Base-by-base conservation (phyloP, 352 stramenopile genomes). In the Hyaloperonospora arabidopsidis region DNA sequence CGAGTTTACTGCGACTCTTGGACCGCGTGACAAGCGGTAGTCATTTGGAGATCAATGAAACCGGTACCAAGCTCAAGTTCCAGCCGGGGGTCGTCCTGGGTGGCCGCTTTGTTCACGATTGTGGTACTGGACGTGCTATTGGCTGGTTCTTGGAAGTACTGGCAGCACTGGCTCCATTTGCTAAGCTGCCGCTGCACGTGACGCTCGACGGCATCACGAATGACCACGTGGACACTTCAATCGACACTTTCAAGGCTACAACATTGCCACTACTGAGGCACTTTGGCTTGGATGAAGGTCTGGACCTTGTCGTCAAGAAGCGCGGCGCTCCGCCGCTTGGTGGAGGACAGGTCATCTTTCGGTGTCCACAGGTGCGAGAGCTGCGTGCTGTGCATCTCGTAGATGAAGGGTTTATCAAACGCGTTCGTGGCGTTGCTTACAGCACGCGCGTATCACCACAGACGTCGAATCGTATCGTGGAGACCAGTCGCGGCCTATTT, bases 1-100 rank as follows among this genome's bases (percentile, higher is more conserved):
- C 96, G 28, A 97, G 84, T 65, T 98, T 98, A 58, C 51, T 99
- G 46, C 89, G 95, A 25, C 72, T 99, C 10, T 64, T 99, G 38
- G 96, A 99, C 75, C 84, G 82, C 52, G 76, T 99, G 53, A 98
- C 96, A 10, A 98, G 98, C 69, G 97, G 97, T 39, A 97, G 83
- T 46, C 85, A 97, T 54, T 91, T 99, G 49, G 96, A 99, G 76
- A 99, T 99, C 79, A 99, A 99, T 67, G 93, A 97, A 59, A 99
- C 96, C 1, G 97, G 97, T 54, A 99, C 96, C 22, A 95, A 97
- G 66, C 82, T 99, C 43, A 84, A 91, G 63, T 98, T 98, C 69
- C 85, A 87, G 56, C 96, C 96, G 0, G 97, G 97, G 12, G 93
- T 98, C 50, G 81, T 99, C 41, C 76, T 97, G 21, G 96, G 96